phyloP scores from a whole-genome alignment of 257 asterid genomes.

The Rauvolfia tetraphylla region DNA sequence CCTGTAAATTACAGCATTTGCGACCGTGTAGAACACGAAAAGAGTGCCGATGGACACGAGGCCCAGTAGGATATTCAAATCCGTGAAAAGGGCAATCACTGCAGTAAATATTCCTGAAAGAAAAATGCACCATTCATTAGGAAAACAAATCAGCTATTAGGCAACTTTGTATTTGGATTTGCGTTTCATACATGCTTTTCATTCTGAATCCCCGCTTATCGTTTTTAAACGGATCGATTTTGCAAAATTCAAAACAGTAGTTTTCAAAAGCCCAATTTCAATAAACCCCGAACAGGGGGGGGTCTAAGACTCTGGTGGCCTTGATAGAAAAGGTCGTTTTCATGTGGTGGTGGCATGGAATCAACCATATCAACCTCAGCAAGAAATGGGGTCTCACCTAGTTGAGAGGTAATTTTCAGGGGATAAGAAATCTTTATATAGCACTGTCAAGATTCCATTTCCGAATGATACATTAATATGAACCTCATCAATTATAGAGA shows the following conservation, averaged over 20 bases:
- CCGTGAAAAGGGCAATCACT: constrained; percentile 74
- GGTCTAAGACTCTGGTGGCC: neutral
- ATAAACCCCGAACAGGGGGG: neutral
- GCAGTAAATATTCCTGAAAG: constrained; percentile 80
- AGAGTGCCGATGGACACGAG: constrained; percentile 80
- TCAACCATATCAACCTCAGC: neutral
- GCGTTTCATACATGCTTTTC: too few relatives aligned
- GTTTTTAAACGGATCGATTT: too few relatives aligned
- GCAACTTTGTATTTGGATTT: neutral
- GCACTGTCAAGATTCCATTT: constrained; percentile 14
- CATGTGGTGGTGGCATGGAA: neutral
- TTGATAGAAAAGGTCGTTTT: neutral
- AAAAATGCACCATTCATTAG: neutral
- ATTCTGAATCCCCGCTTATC: too few relatives aligned
- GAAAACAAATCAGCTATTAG: neutral
- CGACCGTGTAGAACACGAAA: constrained; percentile 90
- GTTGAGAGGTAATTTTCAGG: neutral
- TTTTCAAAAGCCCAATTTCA: neutral
- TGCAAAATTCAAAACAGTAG: too few relatives aligned
- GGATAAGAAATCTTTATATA: neutral
- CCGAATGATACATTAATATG: neutral
- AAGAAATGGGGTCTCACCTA: neutral
- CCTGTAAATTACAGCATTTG: constrained; percentile 80
- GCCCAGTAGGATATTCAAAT: constrained; percentile 62
- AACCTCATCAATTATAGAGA: neutral